A percentile compares a stretch with the other conserved stretches of the same genome.
Conservation (phyloP, 331 rosid species). For the Quercus tomentella region DNA sequence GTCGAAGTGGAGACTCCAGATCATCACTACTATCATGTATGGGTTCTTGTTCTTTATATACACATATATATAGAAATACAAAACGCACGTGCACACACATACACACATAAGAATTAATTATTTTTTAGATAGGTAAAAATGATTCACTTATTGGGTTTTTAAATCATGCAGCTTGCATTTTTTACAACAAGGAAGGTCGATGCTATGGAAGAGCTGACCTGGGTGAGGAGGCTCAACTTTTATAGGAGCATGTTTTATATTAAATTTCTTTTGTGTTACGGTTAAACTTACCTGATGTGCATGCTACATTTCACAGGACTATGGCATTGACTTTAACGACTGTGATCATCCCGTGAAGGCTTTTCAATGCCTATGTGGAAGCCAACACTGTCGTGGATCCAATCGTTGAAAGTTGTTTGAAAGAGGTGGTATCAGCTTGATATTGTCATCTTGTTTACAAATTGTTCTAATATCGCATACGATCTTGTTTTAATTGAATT, state of each 20-base stretch:
- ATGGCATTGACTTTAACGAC: conserved; percentile 13
- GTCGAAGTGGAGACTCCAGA: conserved; percentile 4
- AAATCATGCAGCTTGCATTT: neutral
- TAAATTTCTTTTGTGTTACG: neutral
- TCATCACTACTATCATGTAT: conserved; percentile 14
- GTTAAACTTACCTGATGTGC: neutral
- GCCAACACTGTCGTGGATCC: neutral
- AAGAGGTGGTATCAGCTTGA: neutral
- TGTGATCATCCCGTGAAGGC: neutral
- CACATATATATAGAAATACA: neutral
- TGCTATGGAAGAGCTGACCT: conserved; percentile 7
- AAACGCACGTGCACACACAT: too few relatives aligned
- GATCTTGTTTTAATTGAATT: neutral
- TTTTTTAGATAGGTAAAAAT: neutral
- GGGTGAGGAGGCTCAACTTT: neutral
- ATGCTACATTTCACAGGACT: conserved; percentile 4
- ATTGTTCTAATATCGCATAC: neutral
- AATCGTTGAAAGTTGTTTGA: neutral
- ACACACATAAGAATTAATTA: too few relatives aligned
- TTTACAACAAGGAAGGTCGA: neutral
- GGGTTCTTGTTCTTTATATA: neutral
- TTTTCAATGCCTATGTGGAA: conserved; percentile 1
- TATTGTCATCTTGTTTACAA: neutral
- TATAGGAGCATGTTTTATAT: neutral
- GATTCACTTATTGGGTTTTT: neutral